Base-by-base conservation (phyloP, 306 rosid species). In the Cicer yamashitae region DNA sequence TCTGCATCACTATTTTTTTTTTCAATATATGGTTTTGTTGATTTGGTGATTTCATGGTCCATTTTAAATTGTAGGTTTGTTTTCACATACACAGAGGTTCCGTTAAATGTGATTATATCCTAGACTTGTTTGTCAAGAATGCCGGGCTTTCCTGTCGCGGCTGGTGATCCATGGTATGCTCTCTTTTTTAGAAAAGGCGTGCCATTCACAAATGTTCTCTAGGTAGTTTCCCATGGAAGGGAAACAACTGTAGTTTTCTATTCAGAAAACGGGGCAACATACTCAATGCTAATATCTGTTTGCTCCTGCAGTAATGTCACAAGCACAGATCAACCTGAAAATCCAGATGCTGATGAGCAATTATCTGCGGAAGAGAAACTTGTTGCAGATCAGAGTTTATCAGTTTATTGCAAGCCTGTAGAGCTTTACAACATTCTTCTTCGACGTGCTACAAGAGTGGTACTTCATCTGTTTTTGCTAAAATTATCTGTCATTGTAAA, bases 371-470 rank as follows among this genome's bases (percentile, higher is more conserved):
- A 87, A 77, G 96, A 94, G 82, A 92, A 78, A 81, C 51, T 58
- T 45, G 92, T 76, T 52, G 93, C 96, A 12, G 91, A 87, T 79
- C 87, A 85, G 75, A 90, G 89, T 83, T 80, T 94, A 41, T 64
- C 92, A n/a, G 14, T 74, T 60, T 92, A 86, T 82, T 92, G 97
- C 93, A 75, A 85, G 86, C 97, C 96, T 17, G 84, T 90, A 25
- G 97, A 90, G 78, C 72, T 92, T 44, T 94, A 94, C 89, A 92
- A 94, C 89, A 71, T 75, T 62, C 80, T 94, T 76, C 89, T 57
- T 54, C 85, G 81, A 40, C 97, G 93, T 2, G 86, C 88, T 40
- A 69, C 51, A 17, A 45, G 82, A 81, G 76, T 81, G 30, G 97
- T 94, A 86, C 70, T 40, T 14, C 51, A 39, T 69, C 73, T 52